Conservation (phyloP, 495 filamentous ascomycete genomes). For the Podospora tetraspora region DNA sequence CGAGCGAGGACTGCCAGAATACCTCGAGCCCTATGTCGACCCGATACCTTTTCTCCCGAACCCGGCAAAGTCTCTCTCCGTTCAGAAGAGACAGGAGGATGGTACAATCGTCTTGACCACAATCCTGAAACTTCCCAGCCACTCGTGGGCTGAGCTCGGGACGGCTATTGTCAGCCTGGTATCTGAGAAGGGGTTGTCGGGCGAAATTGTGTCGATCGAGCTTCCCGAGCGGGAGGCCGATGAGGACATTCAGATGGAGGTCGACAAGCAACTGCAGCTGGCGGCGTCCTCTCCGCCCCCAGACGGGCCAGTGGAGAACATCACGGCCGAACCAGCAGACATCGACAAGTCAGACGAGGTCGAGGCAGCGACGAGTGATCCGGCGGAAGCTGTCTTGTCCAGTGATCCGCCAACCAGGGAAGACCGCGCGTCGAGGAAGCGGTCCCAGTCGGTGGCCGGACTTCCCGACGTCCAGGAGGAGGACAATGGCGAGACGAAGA, state of each 20-base stretch:
- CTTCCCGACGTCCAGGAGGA: slow-evolving; percentile 50
- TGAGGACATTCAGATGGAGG: slow-evolving; percentile 36
- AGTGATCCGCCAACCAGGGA: slow-evolving; percentile 26
- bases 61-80: slow-evolving; percentile 35
- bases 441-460: slow-evolving; percentile 60
- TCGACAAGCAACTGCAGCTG: slow-evolving; percentile 32
- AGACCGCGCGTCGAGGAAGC: slow-evolving; percentile 46
- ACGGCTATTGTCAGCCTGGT: slow-evolving; percentile 32
- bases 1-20: slow-evolving; percentile 57
- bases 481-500: slow-evolving; percentile 58
- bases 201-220: slow-evolving; percentile 32
- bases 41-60: slow-evolving; percentile 72
- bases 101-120: slow-evolving; percentile 53
- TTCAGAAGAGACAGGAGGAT: slow-evolving; percentile 26
- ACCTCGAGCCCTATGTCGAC: slow-evolving; percentile 63
- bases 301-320: neutral
- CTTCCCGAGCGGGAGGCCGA: slow-evolving; percentile 32
- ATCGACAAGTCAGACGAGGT: slow-evolving; percentile 16
- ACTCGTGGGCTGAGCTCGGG: slow-evolving; percentile 43
- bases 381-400: neutral
- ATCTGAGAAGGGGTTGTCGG: slow-evolving; percentile 27
- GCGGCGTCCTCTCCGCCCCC: slow-evolving; percentile 7
- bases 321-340: slow-evolving; percentile 8
- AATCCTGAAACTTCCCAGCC: slow-evolving; percentile 27
- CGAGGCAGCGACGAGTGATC: slow-evolving; percentile 15